Evolutionary conservation across 495 filamentous ascomycete genomes (phyloP).

Genomic region (Aspergillus saccharolyticus): DNA sequence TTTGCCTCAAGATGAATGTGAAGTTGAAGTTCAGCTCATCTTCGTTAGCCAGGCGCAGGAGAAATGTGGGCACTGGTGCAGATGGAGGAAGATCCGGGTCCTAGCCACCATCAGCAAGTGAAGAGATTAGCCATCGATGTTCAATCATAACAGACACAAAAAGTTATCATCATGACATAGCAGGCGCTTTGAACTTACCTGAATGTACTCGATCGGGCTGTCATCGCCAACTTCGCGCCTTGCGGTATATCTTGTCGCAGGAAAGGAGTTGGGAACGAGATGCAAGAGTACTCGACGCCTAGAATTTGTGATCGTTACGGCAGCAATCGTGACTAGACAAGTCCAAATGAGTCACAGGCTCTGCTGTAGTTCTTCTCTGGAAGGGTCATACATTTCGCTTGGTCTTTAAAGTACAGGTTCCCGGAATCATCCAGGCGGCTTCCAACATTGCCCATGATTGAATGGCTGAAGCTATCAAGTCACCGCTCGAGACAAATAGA

Average conservation of each 20-base stretch:
- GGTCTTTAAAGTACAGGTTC: slow-evolving; percentile 80
- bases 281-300: slow-evolving; percentile 67
- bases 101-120: slow-evolving; percentile 41
- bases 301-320: slow-evolving; percentile 72
- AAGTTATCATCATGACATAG: neutral
- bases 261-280: slow-evolving; percentile 83
- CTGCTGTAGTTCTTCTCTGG: neutral
- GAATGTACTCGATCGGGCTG: slow-evolving; percentile 79
- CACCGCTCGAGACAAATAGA: slow-evolving; percentile 28
- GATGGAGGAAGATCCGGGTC: slow-evolving; percentile 67
- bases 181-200: slow-evolving; percentile 47
- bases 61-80: slow-evolving; percentile 60
- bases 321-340: slow-evolving; percentile 73
- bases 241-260: slow-evolving; percentile 72
- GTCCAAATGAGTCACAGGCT: slow-evolving; percentile 11
- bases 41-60: slow-evolving; percentile 82
- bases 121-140: neutral
- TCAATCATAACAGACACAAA: neutral
- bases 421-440: slow-evolving; percentile 86
- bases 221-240: slow-evolving; percentile 71
- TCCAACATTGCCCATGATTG: slow-evolving; percentile 83
- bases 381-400: slow-evolving; percentile 63
- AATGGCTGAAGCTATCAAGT: slow-evolving; percentile 22
- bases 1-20: slow-evolving; percentile 79
- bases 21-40: slow-evolving; percentile 91